Evolutionary conservation across 164 flowering plant species (phyloP), one percentile per base, ranked within the genome.

Genomic region (Vitis labrusca): DNA sequence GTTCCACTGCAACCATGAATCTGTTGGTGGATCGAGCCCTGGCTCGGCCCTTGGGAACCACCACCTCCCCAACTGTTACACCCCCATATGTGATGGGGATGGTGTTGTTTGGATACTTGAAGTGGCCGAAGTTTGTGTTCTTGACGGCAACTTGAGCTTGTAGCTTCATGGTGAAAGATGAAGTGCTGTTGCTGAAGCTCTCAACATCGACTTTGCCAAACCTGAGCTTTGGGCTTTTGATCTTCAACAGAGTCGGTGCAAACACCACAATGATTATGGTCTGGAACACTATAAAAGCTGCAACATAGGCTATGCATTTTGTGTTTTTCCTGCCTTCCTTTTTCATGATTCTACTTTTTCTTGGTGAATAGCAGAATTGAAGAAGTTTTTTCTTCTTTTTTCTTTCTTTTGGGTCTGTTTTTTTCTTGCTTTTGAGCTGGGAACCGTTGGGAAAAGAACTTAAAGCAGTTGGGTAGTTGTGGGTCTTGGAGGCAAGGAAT

Each of bases 71-170:
- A 3, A 76, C 71, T 9, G 37, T 9, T 4, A 23, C 7, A 14
- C 64, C 65, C 5, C 32, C 69, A 37, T 67, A 72, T 0, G 29
- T 13, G 30, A 71, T 8, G 10, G 50, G 68, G 29, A 17, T 64
- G 8, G 49, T 29, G 59, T 44, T 76, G 57, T n/a, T 52, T 0
- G 51, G 66, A 57, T 13, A 76, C 62, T 58, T 52, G 73, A 62
- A 71, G 19, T 50, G 16, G 8, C 72, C 72, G 57, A 68, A 71
- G 51, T 76, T 76, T 7, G 17, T 27, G 60, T 76, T 76, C 69
- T 68, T 76, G 8, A 72, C 32, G 0, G 69, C 3, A 11, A 76
- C 27, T 9, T 68, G n/a, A 11, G 69, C 56, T 0, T 6, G 10
- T 60, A 71, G 17, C 5, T 17, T 68, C 64, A 64, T 32, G 79